Evolutionary conservation across 768 basidiomycete species (phyloP), one percentile per base, ranked within the genome.

Genomic region (Boletus barrowsii): DNA sequence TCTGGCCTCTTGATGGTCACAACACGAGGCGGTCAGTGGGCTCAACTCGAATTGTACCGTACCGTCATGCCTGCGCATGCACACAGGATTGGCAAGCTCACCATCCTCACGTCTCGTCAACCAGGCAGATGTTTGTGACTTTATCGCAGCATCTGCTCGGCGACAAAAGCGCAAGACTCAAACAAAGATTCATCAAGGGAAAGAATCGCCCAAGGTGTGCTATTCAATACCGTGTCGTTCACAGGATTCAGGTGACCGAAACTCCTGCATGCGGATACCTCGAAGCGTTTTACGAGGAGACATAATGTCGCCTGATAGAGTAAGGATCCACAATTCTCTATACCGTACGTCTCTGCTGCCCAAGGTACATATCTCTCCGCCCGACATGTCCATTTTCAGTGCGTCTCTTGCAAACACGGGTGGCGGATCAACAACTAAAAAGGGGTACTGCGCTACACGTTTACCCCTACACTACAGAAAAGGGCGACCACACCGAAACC

Each of bases 401-500:
- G 89, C 55, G 80, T 77, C 30, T 77, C 80, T 47, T 90, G 89
- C 79, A 84, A 83, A 65, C 81, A 88, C 59, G 87, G 87, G 40
- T 92, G 88, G 89, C 81, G 88, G 55, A 79, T 88, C 63, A 91
- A 91, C 68, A 91, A 91, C 72, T 91, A 70, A 24, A 47, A 17
- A 9, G 1, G 53, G 40, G 10, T 9, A 29, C 26, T 29, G 26
- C 26, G 26, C 26, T 65, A 65, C 63, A 63, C 61, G 65, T 68
- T 68, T 56, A 68, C 65, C 37, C 65, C 66, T 60, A 53, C 66
- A 24, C 49, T 63, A 58, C 65, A 68, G 72, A 97, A 96, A 53
- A 96, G 80, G 41, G 90, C 87, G 29, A 96, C 90, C 61, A 93
- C 81, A 49, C 94, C 94, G 62, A 92, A 90, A 9, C 94, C 93